Percentiles rank a stretch among this genome's conserved stretches.
phyloP scores from a whole-genome alignment of 2,329 filamentous ascomycete genomes.

The Scopulariopsis brevicaulis region DNA sequence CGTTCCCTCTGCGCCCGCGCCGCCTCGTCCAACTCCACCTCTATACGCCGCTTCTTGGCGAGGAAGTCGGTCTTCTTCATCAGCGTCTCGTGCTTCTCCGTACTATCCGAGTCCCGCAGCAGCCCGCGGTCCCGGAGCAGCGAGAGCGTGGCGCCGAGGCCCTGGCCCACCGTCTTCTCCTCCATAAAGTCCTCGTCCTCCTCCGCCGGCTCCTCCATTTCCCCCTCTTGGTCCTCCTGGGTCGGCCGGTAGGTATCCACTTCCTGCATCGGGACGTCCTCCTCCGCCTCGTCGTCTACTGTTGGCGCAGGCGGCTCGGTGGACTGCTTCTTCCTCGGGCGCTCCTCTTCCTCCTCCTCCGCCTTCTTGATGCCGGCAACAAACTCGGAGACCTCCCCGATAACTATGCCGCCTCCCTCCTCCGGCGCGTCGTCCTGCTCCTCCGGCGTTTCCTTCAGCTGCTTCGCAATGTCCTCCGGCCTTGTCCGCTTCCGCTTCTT shows the following conservation, averaged over 20 bases:
- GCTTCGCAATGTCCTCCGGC: constrained; percentile 77
- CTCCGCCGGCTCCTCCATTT: constrained; percentile 20
- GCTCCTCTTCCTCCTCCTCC: constrained; percentile 42
- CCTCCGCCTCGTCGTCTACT: constrained; percentile 4
- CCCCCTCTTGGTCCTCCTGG: constrained; percentile 24
- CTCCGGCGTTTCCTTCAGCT: constrained; percentile 51
- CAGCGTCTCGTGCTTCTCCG: constrained; percentile 52
- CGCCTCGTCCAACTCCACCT: constrained; percentile 68
- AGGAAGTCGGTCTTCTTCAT: constrained; percentile 70
- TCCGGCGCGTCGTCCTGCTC: constrained; percentile 28
- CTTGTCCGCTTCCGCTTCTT: constrained; percentile 85
- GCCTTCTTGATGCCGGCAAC: constrained; percentile 69
- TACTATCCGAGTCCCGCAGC: constrained; percentile 48
- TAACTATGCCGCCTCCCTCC: constrained; percentile 55
- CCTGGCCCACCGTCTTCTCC: constrained; percentile 67
- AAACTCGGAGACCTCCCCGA: constrained; percentile 93
- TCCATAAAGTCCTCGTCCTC: constrained; percentile 51
- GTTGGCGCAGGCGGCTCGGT: constrained; percentile 24
- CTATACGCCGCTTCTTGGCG: constrained; percentile 57
- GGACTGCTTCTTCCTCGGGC: constrained; percentile 24
- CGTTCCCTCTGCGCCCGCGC: constrained; percentile 75
- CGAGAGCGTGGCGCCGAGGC: constrained; percentile 70
- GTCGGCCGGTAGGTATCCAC: constrained; percentile 28
- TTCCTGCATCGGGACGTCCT: constrained; percentile 21
- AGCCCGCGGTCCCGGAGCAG: constrained; percentile 81